Base-by-base conservation (phyloP, 305 asterid genomes). In the Stenogyne calaminthoides region DNA sequence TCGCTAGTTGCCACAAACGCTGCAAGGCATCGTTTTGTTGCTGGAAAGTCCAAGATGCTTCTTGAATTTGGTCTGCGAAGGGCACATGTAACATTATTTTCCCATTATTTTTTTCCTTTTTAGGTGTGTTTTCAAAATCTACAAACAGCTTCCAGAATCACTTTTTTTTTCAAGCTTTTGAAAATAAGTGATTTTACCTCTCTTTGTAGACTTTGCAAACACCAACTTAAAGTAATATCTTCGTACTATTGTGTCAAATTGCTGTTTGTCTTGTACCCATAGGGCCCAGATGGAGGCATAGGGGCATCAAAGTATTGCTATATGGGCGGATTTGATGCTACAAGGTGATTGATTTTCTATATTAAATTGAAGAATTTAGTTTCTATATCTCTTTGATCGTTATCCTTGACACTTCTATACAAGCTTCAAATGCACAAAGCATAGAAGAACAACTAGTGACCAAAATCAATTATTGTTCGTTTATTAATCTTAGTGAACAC, bases 201-300 rank as follows among this genome's bases (percentile, higher is more conserved):
- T 8, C 10, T 7, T 39, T 39, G 44, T 39, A 39, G 44, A 6
- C 3, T 39, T 6, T 9, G 10, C 10, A 39, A 39, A 7, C 44
- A 39, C 52, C 40, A 46, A 32, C 62, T 68, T 70, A 54, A 46
- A 80, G 54, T 65, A 19, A 57, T 71, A 19, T 64, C 61, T 56
- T 52, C 47, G 10, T 69, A 34, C 40, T 36, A 54, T 9, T 40
- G 70, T 34, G 36, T 68, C 54, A 66, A 60, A 27, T 7, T 32
- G 22, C 25, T 80, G 78, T 71, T 29, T 49, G 64, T 74, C 73
- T 74, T 47, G 14, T 81, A 27, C 72, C 6, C 68, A 75, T 80
- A 93, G 97, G 98, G 98, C 55, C 98, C 98, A 74, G 97, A 93
- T 84, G 98, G 98, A 64, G 96, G 96, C 65, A 88, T 91, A 72